These are phyloP conservation scores for Polygonum maritimum DNA, from an alignment of 148 eudicot species.

Conservation along the genomic window DNA sequence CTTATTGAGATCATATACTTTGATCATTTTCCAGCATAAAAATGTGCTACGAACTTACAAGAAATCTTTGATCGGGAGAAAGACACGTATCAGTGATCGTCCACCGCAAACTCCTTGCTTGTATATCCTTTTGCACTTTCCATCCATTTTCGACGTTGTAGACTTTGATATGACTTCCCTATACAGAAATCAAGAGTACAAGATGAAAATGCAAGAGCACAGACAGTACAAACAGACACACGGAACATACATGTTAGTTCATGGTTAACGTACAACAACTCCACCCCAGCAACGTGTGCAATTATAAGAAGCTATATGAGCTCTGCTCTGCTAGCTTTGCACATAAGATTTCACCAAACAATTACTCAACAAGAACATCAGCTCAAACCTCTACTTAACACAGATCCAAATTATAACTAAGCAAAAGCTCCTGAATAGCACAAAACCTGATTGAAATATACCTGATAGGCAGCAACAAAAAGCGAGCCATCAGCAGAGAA, in stretches of 20 bases:
- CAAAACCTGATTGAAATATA: slow-evolving; percentile 10
- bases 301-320: not conserved
- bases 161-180: slow-evolving; percentile 84
- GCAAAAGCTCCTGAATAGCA: not conserved
- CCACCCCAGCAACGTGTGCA: not conserved
- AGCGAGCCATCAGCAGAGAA: slow-evolving; percentile 82
- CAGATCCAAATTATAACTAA: not conserved
- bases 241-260: not conserved
- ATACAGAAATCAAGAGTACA: slow-evolving; percentile 1
- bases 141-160: slow-evolving; percentile 69
- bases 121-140: slow-evolving; percentile 72
- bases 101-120: slow-evolving; percentile 77
- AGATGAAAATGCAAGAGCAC: not conserved
- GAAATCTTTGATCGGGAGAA: slow-evolving; percentile 71
- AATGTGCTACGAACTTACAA: slow-evolving; percentile 38
- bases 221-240: not conserved
- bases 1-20: not conserved
- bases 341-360: not conserved
- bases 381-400: not conserved
- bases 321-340: not conserved
- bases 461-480: slow-evolving; percentile 89
- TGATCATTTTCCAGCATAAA: not conserved
- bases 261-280: not conserved
- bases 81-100: slow-evolving; percentile 86
- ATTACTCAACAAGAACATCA: not conserved